Percentiles rank a stretch among this genome's conserved stretches.
Evolutionary conservation across 306 rosid genomes (phyloP).

Genomic region (Alnus rubra): DNA sequence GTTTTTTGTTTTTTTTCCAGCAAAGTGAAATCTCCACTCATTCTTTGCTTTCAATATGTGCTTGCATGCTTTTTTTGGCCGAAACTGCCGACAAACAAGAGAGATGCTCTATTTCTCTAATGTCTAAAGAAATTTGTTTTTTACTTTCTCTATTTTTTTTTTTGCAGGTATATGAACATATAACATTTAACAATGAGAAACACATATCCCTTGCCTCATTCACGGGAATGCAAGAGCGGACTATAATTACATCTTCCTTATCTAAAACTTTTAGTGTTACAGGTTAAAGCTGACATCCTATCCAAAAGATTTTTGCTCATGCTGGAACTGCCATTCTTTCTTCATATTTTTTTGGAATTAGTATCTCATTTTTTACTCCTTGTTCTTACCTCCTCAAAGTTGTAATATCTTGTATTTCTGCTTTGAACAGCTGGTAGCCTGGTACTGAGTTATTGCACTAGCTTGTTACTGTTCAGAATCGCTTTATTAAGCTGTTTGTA

Average conservation of each 20-base stretch:
- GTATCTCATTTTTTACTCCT: neutral
- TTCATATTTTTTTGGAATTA: neutral
- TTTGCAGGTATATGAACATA: constrained; percentile 71
- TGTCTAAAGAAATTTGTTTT: constrained; percentile 3
- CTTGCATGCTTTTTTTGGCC: constrained; percentile 7
- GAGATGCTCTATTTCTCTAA: constrained; percentile 6
- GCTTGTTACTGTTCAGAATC: constrained; percentile 13
- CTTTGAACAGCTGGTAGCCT: neutral
- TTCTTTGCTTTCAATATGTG: constrained; percentile 13
- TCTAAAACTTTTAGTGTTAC: constrained; percentile 82
- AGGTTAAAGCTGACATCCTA: constrained; percentile 34
- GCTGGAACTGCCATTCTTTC: constrained; percentile 1
- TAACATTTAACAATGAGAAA: constrained; percentile 55
- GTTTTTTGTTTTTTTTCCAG: neutral
- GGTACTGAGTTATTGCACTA: neutral
- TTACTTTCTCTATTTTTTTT: constrained; percentile 16
- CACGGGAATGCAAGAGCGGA: constrained; percentile 78
- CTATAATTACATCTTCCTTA: constrained; percentile 79
- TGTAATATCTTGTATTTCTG: neutral
- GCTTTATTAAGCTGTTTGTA: constrained; percentile 17
- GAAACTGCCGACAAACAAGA: constrained; percentile 12
- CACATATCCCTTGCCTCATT: constrained; percentile 79
- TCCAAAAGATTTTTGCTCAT: neutral
- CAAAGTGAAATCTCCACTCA: neutral
- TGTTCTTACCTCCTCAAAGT: neutral